Base-by-base conservation (phyloP, 352 stramenopile genomes). In the Globisporangium nagaii region DNA sequence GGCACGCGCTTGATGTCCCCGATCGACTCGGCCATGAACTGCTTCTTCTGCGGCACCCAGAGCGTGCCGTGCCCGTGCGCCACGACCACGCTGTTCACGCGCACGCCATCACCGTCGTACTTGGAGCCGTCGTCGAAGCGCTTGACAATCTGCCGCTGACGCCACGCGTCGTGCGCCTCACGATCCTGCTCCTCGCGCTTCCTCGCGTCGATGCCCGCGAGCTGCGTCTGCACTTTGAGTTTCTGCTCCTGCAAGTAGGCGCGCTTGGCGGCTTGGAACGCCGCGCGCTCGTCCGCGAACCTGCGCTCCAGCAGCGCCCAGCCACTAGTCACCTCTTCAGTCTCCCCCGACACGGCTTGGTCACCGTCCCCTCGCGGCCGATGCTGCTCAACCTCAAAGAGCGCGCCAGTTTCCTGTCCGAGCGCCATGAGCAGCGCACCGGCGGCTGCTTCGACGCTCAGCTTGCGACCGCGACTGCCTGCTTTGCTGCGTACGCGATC, bases 81-180 rank as follows among this genome's bases (percentile, higher is more conserved):
- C 20, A 85, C 57, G 11, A 73, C 9, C 25, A 87, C 75, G 15
- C 57, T 59, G 43, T 75, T 60, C 7, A 65, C 50, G 11, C 56
- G 59, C 43, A 81, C 45, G 32, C 75, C 75, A 54, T 86, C 75
- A 7, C 79, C 79, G 20, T 87, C 75, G 49, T 87, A 89, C 61
- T 89, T 89, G 51, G 59, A 74, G 53, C 79, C 75, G 40, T 89
- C 71, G 15, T 80, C 64, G 19, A 75, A 84, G n/a, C 73, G 70
- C 42, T 75, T 84, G 20, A 84, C 64, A 32, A 86, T 81, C 57
- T 86, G 73, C 20, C 75, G 64, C 13, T 46, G 51, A 42, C 56
- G 61, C 75, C 75, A 84, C 2, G 58, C 64, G 12, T 77, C 56
- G 17, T 70, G 52, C 0, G 66, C 73, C 1, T 58, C 34, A 12